These are phyloP conservation scores for Petunia secreta DNA, from an alignment of 257 asterid genomes.

Conservation along the genomic window DNA sequence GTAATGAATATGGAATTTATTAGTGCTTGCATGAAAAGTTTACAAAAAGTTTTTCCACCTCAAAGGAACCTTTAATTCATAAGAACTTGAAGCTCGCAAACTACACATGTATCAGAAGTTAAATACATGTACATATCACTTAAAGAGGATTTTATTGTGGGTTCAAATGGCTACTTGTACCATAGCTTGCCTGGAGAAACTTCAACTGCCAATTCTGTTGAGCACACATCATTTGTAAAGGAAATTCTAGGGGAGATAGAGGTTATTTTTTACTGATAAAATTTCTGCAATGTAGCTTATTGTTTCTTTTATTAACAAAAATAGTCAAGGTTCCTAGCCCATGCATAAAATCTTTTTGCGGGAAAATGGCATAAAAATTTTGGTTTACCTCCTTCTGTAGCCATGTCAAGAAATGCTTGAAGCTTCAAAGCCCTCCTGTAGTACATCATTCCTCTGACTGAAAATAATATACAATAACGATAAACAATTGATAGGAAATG, in stretches of 20 bases:
- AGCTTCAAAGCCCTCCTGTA: slow-evolving; percentile 96
- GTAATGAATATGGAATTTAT: background rate
- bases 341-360: background rate
- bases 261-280: background rate
- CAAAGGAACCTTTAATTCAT: background rate
- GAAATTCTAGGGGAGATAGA: slow-evolving; percentile 8
- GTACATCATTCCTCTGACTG: slow-evolving; percentile 99
- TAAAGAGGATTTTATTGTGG: background rate
- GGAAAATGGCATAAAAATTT: background rate
- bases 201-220: slow-evolving; percentile 6
- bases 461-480: slow-evolving; percentile 20
- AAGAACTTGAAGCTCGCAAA: background rate
- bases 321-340: slow-evolving; percentile 1
- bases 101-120: slow-evolving; percentile 9
- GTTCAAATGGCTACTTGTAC: slow-evolving; percentile 14
- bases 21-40: background rate
- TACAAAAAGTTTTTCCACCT: background rate
- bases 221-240: slow-evolving; percentile 13
- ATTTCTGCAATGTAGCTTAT: slow-evolving; percentile 12
- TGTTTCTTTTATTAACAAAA: background rate
- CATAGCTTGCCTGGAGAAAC: background rate
- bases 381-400: slow-evolving; percentile 72
- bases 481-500: slow-evolving; percentile 25
- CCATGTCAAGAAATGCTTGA: slow-evolving; percentile 99
- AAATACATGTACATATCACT: slow-evolving; percentile 1